Conservation (phyloP, 1,284 basidiomycete genomes). For the Irpex sp. region DNA sequence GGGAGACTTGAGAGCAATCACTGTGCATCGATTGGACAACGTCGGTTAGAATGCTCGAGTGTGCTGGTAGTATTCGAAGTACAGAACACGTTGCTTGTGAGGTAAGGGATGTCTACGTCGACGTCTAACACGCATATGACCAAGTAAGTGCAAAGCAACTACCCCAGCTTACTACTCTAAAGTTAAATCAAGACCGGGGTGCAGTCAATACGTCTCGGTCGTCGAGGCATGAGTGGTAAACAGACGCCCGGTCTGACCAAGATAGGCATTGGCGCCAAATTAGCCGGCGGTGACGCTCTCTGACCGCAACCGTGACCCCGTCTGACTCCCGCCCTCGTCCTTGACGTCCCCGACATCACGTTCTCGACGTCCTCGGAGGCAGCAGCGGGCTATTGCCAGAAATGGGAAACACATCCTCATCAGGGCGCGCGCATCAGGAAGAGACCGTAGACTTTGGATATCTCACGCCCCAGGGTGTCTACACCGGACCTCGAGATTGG, state of each 20-base stretch:
- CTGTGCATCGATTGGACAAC: not conserved
- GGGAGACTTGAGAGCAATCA: not conserved
- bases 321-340: constrained; percentile 6
- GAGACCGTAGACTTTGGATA: constrained; percentile 79
- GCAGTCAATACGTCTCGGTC: too few relatives aligned
- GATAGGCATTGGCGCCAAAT: not conserved
- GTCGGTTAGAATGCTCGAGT: not conserved
- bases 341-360: constrained; percentile 1
- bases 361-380: not conserved
- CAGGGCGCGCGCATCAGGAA: constrained; percentile 64
- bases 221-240: too few relatives aligned
- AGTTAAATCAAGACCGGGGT: too few relatives aligned
- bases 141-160: too few relatives aligned
- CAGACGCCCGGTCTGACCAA: not conserved
- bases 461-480: constrained; percentile 85
- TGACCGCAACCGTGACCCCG: not conserved
- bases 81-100: too few relatives aligned
- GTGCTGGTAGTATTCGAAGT: too few relatives aligned
- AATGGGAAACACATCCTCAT: constrained; percentile 79
- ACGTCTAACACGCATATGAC: too few relatives aligned
- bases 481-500: constrained; percentile 86
- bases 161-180: too few relatives aligned
- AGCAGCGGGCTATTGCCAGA: constrained; percentile 45
- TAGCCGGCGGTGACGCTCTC: constrained; percentile 5
- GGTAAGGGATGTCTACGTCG: too few relatives aligned